Evolutionary conservation across 768 basidiomycete genomes (phyloP).

Genomic region (Tricholoma saponaceum): DNA sequence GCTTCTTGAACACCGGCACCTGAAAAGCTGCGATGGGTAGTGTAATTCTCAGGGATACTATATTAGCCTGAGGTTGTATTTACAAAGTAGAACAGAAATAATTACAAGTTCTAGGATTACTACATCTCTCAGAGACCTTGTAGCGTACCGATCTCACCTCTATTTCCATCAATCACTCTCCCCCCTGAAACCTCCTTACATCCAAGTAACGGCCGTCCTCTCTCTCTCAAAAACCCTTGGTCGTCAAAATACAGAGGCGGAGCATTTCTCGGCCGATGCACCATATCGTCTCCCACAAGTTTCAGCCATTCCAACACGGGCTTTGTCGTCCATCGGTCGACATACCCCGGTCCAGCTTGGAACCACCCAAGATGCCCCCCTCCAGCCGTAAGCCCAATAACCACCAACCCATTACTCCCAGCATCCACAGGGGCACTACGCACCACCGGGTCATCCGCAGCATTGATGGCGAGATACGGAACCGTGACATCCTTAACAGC

Average conservation of each 20-base stretch:
- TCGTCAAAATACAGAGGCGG: slow-evolving; percentile 37
- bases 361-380: slow-evolving; percentile 87
- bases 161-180: slow-evolving; percentile 49
- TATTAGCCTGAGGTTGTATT: no score
- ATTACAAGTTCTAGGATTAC: no score
- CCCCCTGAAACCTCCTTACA: slow-evolving; percentile 54
- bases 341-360: slow-evolving; percentile 34
- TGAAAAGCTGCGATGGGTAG: no score
- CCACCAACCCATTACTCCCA: slow-evolving; percentile 46
- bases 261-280: slow-evolving; percentile 26
- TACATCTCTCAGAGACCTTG: slow-evolving; percentile 40
- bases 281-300: slow-evolving; percentile 47
- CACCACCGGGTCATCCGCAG: slow-evolving; percentile 78
- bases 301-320: slow-evolving; percentile 70
- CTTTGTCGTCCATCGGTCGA: slow-evolving; percentile 56
- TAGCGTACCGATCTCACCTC: slow-evolving; percentile 48
- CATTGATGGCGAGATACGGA: slow-evolving; percentile 69
- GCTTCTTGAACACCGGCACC: no score
- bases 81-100: no score
- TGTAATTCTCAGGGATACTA: no score
- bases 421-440: slow-evolving; percentile 51
- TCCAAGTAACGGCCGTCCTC: slow-evolving; percentile 50
- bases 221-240: slow-evolving; percentile 61
- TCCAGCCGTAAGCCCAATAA: slow-evolving; percentile 52
- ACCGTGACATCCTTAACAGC: slow-evolving; percentile 54